Evolutionary conservation across 768 basidiomycete species (phyloP).

Genomic region (Suillus ampliporus): DNA sequence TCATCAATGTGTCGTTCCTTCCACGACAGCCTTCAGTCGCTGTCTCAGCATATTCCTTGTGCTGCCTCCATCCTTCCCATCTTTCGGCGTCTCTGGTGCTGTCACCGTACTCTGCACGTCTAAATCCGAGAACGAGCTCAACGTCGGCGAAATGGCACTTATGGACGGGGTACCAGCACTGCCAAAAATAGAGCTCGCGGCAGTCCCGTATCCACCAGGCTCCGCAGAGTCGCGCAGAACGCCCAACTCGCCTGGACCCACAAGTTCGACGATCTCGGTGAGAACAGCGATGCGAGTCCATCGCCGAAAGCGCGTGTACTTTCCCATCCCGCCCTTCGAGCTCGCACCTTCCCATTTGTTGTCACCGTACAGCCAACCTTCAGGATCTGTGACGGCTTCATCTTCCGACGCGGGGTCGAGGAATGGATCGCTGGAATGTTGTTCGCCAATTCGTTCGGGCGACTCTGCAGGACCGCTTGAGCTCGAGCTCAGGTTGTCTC

Average conservation of each 20-base stretch:
- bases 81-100: slow-evolving; percentile 25
- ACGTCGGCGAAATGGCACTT: slow-evolving; percentile 32
- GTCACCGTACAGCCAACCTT: slow-evolving; percentile 94
- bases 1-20: slow-evolving; percentile 30
- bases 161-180: slow-evolving; percentile 27
- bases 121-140: slow-evolving; percentile 33
- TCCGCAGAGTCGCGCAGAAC: slow-evolving; percentile 30
- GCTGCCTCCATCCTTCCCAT: slow-evolving; percentile 15
- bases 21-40: slow-evolving; percentile 36
- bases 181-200: slow-evolving; percentile 23
- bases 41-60: slow-evolving; percentile 31
- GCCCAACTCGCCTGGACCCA: slow-evolving; percentile 43
- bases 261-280: slow-evolving; percentile 69
- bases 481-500: slow-evolving; percentile 34
- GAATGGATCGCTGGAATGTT: slow-evolving; percentile 33
- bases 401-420: slow-evolving; percentile 47
- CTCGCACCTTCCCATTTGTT: slow-evolving; percentile 92
- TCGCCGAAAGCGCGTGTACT: slow-evolving; percentile 86
- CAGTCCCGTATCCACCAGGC: slow-evolving; percentile 5
- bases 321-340: slow-evolving; percentile 83
- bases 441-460: slow-evolving; percentile 30
- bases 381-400: slow-evolving; percentile 72
- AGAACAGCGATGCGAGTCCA: slow-evolving; percentile 89
- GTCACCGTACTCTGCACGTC: slow-evolving; percentile 32
- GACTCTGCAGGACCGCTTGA: slow-evolving; percentile 23